A percentile compares a stretch with the other conserved stretches of the same genome.
phyloP scores from a whole-genome alignment of 2,329 filamentous ascomycete genomes.

The Microdochium paspali region DNA sequence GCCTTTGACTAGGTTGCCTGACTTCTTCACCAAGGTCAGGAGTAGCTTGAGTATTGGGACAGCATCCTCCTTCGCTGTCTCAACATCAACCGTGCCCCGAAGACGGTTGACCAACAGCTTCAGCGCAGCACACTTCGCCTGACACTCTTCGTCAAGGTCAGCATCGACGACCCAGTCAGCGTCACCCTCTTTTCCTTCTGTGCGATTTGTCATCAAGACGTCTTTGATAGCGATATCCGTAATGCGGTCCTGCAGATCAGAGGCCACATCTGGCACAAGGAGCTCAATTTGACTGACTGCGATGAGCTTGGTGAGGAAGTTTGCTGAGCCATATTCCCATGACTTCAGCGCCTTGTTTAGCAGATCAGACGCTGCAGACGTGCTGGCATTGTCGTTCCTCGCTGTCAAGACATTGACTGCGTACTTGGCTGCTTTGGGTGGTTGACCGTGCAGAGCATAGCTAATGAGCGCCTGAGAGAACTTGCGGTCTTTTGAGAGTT shows the following conservation, averaged over 20 bases:
- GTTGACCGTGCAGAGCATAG: constrained; percentile 75
- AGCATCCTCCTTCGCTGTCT: constrained; percentile 48
- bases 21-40: constrained; percentile 62
- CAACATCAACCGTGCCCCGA: constrained; percentile 45
- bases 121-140: constrained; percentile 74
- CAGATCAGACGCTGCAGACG: constrained; percentile 78
- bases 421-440: constrained; percentile 81
- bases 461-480: constrained; percentile 73
- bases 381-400: constrained; percentile 59
- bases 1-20: constrained; percentile 71
- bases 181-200: constrained; percentile 44
- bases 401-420: constrained; percentile 84
- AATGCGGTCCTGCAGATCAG: constrained; percentile 67
- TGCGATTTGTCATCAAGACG: constrained; percentile 62
- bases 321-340: constrained; percentile 61
- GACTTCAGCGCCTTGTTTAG: constrained; percentile 65
- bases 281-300: constrained; percentile 68
- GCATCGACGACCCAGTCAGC: constrained; percentile 60
- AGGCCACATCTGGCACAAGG: constrained; percentile 61
- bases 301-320: constrained; percentile 68
- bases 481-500: constrained; percentile 72
- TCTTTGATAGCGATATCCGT: constrained; percentile 68
- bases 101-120: constrained; percentile 82
- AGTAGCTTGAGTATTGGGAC: constrained; percentile 69
- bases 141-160: constrained; percentile 68